phyloP scores from a whole-genome alignment of 1,284 basidiomycete species.

The Boletus albobrunnescens region DNA sequence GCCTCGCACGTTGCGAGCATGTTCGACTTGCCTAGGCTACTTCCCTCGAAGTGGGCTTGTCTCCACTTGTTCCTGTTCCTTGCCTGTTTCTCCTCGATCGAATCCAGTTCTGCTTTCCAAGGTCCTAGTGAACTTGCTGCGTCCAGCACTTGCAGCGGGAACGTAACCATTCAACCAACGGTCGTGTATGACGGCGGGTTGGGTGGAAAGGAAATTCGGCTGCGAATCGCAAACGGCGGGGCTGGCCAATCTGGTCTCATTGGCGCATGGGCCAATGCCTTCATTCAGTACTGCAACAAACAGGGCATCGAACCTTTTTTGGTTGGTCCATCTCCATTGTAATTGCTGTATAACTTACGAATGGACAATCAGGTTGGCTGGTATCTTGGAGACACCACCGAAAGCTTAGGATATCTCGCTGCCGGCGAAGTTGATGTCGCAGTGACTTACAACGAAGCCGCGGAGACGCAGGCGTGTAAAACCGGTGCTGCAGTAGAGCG shows the following conservation, averaged over 20 bases:
- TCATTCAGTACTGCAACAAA: slow-evolving; percentile 37
- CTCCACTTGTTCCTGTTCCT: neutral
- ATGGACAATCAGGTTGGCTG: slow-evolving; percentile 45
- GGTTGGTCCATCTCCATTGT: slow-evolving; percentile 24
- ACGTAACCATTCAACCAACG: neutral
- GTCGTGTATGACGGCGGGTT: slow-evolving; percentile 19
- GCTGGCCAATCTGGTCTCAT: slow-evolving; percentile 49
- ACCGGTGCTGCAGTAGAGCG: slow-evolving; percentile 29
- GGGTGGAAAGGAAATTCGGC: slow-evolving; percentile 21
- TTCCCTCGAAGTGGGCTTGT: neutral
- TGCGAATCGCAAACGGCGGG: slow-evolving; percentile 47
- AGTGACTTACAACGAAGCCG: slow-evolving; percentile 48
- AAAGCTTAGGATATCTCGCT: slow-evolving; percentile 40
- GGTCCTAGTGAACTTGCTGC: neutral
- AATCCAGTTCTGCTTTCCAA: neutral
- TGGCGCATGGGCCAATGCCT: slow-evolving; percentile 42
- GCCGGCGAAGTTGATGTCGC: slow-evolving; percentile 42
- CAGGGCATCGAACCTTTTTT: slow-evolving; percentile 33
- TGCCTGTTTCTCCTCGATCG: neutral
- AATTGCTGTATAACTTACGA: too few relatives aligned
- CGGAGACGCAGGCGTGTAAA: slow-evolving; percentile 37
- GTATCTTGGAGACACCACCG: slow-evolving; percentile 49
- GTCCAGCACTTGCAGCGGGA: neutral
- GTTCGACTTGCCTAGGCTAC: neutral
- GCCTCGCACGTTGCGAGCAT: neutral